Evolutionary conservation across 1,284 basidiomycete species (phyloP), one percentile per base, ranked within the genome.

Genomic region (Ceratobasidium theobromae): DNA sequence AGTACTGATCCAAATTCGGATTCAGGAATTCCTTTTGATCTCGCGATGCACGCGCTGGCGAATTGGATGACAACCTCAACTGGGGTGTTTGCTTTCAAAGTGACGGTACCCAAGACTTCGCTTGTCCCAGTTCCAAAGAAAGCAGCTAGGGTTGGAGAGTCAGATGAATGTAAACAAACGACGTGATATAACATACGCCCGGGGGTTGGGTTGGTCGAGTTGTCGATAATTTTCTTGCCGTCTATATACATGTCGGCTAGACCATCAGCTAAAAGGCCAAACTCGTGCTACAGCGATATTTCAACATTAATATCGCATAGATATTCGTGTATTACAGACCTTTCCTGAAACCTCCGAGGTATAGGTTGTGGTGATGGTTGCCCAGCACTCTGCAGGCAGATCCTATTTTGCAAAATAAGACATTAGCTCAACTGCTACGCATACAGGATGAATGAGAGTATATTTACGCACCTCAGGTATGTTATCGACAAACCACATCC

Each of bases 181-280:
- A 3, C 18, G 16, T 11, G 16, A n/a, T 3, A 14, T 30, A 70
- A 70, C 14, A 53, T 53, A 12, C 46, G 21, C 23, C 70, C 69
- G 32, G 51, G 66, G 12, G 60, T 62, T 33, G 68, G 71, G 49
- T 62, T 53, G 12, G 53, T 67, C 16, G 65, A 78, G 68, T 83
- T 79, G 65, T 84, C 82, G 46, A 85, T 76, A 57, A 82, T 67
- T n/a, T 80, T 75, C 55, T 78, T 74, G 2, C 78, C 78, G 67
- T 85, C 77, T 40, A 85, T 67, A 74, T 79, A 83, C 11, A 85
- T 73, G 64, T 79, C 79, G 3, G 77, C 80, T 23, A 74, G 70
- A 3, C 83, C 82, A 28, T 78, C 76, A 16, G 81, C 72, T 54
- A 75, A 78, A 16, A 84, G 69, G 1, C 81, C 81, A 46, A 86